phyloP scores from a whole-genome alignment of 768 basidiomycete genomes.

The Porphyrellus cyaneotinctus region DNA sequence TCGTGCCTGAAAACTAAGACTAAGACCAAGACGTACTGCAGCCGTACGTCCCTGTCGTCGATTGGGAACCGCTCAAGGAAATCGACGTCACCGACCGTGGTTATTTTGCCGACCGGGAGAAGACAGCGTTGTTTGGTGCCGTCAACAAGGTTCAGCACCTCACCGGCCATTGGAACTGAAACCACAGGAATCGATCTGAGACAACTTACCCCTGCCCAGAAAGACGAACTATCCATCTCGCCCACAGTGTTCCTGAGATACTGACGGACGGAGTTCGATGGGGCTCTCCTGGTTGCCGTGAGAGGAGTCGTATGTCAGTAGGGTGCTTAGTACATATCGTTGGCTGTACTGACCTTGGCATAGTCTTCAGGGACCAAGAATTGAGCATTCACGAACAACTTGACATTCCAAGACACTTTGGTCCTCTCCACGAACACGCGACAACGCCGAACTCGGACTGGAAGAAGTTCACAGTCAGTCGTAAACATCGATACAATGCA shows the following conservation, averaged over 20 bases:
- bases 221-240: conserved; percentile 67
- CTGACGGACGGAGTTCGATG: conserved; percentile 26
- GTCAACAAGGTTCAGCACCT: conserved; percentile 65
- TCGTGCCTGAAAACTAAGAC: neutral
- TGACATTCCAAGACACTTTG: conserved; percentile 66
- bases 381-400: conserved; percentile 65
- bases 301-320: conserved; percentile 69
- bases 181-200: conserved; percentile 68
- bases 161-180: conserved; percentile 74
- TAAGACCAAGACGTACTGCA: conserved; percentile 22
- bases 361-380: conserved; percentile 76
- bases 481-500: neutral
- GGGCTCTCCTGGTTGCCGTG: conserved; percentile 71
- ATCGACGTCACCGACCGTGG: conserved; percentile 63
- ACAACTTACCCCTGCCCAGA: conserved; percentile 61
- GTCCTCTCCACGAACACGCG: conserved; percentile 78
- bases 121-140: conserved; percentile 59
- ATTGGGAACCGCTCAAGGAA: conserved; percentile 62
- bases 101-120: conserved; percentile 62
- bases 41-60: conserved; percentile 61
- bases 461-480: conserved; percentile 69
- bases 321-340: neutral
- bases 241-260: neutral
- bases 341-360: neutral
- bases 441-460: conserved; percentile 70